phyloP scores from a whole-genome alignment of 2,329 filamentous ascomycete genomes.

The Botrytis porri region DNA sequence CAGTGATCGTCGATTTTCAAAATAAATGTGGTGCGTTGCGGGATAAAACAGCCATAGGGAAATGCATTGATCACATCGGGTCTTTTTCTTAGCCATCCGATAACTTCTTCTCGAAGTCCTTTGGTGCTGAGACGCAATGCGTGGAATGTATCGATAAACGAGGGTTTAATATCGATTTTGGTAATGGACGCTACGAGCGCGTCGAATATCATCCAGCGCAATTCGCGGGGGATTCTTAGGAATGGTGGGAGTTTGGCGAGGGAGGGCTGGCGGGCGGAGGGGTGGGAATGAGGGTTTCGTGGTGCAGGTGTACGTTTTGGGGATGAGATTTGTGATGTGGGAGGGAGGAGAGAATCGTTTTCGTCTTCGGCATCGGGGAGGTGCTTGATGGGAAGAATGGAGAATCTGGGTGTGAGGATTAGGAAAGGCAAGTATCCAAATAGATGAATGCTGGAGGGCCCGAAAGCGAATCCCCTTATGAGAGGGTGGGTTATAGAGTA shows the following conservation, averaged over 20 bases:
- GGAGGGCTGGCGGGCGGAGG: not conserved
- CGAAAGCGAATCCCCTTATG: too few relatives aligned
- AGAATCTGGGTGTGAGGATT: not conserved
- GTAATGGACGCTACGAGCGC: not conserved
- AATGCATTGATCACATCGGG: not conserved
- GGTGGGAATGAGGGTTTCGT: fast-evolving
- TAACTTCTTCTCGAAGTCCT: not conserved
- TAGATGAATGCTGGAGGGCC: fast-evolving
- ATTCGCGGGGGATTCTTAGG: not conserved
- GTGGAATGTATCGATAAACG: not conserved
- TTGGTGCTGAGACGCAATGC: not conserved
- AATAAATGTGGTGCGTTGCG: not conserved
- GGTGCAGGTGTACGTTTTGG: not conserved
- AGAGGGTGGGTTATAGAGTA: not conserved
- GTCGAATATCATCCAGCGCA: conserved; percentile 3
- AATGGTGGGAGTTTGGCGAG: not conserved
- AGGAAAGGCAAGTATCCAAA: too few relatives aligned
- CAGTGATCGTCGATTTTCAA: not conserved
- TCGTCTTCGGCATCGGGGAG: not conserved
- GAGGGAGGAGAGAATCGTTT: not conserved
- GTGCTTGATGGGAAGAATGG: not conserved
- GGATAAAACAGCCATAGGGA: not conserved
- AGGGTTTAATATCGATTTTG: conserved; percentile 3
- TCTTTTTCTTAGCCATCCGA: not conserved
- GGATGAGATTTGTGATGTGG: fast-evolving